Base-by-base conservation (phyloP, 2,329 filamentous ascomycete genomes). In the Raffaelea ambrosiae region DNA sequence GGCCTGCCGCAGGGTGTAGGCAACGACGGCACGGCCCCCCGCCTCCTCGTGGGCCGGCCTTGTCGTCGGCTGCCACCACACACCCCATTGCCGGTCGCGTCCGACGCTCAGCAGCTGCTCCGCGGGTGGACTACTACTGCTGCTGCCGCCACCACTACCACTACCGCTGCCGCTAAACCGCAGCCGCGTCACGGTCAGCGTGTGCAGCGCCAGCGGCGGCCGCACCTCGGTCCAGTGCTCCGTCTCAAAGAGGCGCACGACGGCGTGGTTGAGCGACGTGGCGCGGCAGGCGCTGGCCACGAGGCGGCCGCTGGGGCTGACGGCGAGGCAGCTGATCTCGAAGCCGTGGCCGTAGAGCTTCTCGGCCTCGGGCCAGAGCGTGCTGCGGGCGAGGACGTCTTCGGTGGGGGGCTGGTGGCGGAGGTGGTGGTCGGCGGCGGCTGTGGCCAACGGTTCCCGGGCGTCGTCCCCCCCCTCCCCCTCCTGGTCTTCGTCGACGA, bases 291-390 rank as follows among this genome's bases (percentile, higher is more conserved):
- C 89, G 46, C 90, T 96, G 29, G 93, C 93, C 14, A 98, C 76
- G 20, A 96, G 65, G 3, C 66, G 71, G 13, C 86, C 84, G 57
- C 89, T 82, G 59, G 86, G 78, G 58, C 81, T 88, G 8, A 84
- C 77, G 11, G 90, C 86, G 16, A 95, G 79, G 35, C 88, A 86
- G 2, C 88, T 95, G 44, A 98, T 91, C 65, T 98, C 93, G 66
- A 96, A 96, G 26, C 93, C 93, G 66, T 98, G 93, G 2, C 93
- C 93, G 66, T 98, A 98, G 1, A 98, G 77, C 69, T 98, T 98
- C 65, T 98, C 93, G 7, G 81, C 81, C 62, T 98, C 93, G 3
- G 93, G 93, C 89, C 90, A 98, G 29, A 98, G 79, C 0, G 93
- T 95, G 63, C 94, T 83, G 9, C 90, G 82, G 21, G 89, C 85